Evolutionary conservation across 768 basidiomycete genomes (phyloP), one percentile per base, ranked within the genome.

Genomic region (Suillus ampliporus): DNA sequence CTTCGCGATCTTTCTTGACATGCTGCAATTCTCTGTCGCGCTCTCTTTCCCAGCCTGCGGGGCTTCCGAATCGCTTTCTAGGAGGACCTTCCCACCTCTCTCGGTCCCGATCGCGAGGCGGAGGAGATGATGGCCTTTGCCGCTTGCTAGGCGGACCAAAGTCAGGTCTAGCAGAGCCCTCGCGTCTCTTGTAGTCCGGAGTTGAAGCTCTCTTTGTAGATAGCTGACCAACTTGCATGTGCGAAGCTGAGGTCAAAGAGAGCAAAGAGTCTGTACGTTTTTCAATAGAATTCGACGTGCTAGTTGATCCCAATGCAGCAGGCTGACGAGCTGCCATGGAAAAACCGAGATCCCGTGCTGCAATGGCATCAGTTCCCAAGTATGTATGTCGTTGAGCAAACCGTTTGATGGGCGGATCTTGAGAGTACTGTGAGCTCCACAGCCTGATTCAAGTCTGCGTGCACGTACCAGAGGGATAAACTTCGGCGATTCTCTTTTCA

Each of bases 321-420:
- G 65, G 72, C 60, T 73, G 72, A 61, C 69, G 74, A 63, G 64
- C 70, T 11, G 78, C 82, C 68, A 85, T 77, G 3, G 89, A 86
- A 66, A 93, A 90, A 6, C 97, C 97, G 21, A 97, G 86, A 72
- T 99, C 97, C 43, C 89, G 87, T 15, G 87, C 83, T 2, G 95
- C 93, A 64, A 98, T 96, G 21, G 93, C 90, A 70, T 98, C 96
- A 31, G 89, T 89, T 38, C 88, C 89, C 31, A 89, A 83, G 67
- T 86, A 85, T 0, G 75, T 77, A 67, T 94, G 91, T 46, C 94
- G 83, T 70, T 94, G 91, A 0, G 95, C 95, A 64, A 97, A 92
- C 1, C 91, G 90, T 69, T 97, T 94, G 74, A 97, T 92, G 0
- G 94, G 87, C 1, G 93, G 89, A 69, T 95, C 96, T 97, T 2